Percentiles rank a stretch among this genome's conserved stretches.
Evolutionary conservation across 768 basidiomycete genomes (phyloP).

Genomic region (Fistulinella prunicolor): DNA sequence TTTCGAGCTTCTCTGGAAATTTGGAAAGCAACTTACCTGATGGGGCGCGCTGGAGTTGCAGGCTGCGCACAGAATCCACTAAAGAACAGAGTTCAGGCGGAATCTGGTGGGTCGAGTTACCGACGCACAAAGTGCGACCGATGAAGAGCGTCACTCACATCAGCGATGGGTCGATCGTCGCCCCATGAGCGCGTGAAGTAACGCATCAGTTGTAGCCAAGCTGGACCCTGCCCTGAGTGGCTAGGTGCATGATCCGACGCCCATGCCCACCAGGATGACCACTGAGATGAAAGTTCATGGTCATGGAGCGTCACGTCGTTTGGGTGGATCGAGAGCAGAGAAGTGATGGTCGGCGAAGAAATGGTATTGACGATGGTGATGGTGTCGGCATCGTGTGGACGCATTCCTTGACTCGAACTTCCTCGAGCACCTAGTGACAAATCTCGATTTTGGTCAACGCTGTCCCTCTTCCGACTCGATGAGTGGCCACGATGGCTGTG

Average conservation of each 20-base stretch:
- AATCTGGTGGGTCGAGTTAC: constrained; percentile 14
- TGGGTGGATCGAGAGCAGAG: constrained; percentile 46
- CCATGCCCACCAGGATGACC: constrained; percentile 40
- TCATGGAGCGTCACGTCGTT: constrained; percentile 38
- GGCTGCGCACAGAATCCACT: constrained; percentile 21
- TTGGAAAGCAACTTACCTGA: constrained; percentile 9
- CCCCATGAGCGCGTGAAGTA: constrained; percentile 18
- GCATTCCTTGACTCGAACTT: not conserved
- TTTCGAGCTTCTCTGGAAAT: not conserved
- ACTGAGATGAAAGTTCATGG: constrained; percentile 19
- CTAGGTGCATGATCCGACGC: constrained; percentile 16
- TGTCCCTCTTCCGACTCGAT: no score
- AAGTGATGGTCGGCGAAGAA: constrained; percentile 22
- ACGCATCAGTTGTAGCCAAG: constrained; percentile 25
- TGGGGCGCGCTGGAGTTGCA: constrained; percentile 27
- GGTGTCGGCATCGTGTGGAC: constrained; percentile 2
- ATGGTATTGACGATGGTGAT: constrained; percentile 16
- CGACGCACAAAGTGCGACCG: not conserved
- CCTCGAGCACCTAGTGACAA: no score
- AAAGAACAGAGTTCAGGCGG: constrained; percentile 21
- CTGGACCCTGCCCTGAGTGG: constrained; percentile 15
- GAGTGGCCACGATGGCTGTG: no score
- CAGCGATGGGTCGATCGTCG: constrained; percentile 1
- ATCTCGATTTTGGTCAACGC: no score
- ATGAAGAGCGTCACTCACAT: constrained; percentile 14